Base-by-base conservation (phyloP, 345 rosid species). In the Acer yangbiense region DNA sequence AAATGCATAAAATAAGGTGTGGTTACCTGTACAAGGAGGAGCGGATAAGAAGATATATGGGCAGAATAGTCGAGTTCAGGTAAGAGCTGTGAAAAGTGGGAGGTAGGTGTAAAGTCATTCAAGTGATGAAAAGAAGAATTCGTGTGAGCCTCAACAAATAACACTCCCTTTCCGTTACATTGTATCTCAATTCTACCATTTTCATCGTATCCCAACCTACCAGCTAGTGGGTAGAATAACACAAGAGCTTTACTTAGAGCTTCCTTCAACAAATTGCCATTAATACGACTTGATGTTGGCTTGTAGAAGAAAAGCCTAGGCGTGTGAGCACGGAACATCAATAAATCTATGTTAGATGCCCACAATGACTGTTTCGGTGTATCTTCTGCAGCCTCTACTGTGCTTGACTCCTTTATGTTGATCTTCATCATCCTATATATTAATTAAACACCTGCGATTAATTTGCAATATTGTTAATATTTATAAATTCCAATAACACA, bases 151-250 rank as follows among this genome's bases (percentile, higher is more conserved):
- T 80, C 84, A 4, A 80, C 11, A 9, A 81, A 79, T 14, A 73
- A 9, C n/a, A 55, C 86, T 8, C 86, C 89, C 20, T 80, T 41
- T 0, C 76, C 80, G 13, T 87, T 83, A 58, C 90, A 87, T 3
- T 50, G 4, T 2, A 87, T 77, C 73, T 83, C 62, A 39, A 83
- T n/a, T 32, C 90, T 74, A 0, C 80, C 83, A 14, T 78, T 76
- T 21, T 78, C 83, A 14, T 79, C 85, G 50, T 14, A 46, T 4
- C 62, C 77, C n/a, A 87, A 52, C 13, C 88, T 57, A 3, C 90
- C 86, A 0, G 90, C 88, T 5, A 75, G 39, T 0, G 88, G 88
- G 68, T 85, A 83, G n/a, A 85, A 87, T 2, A 78, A 65, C 32
- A 82, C 86, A 0, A 87, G 83, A 72, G 74, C 78, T 48, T 77